A percentile compares a stretch with the other conserved stretches of the same genome.
Evolutionary conservation across 768 basidiomycete species (phyloP).

Genomic region (Suillus cothurnatus): DNA sequence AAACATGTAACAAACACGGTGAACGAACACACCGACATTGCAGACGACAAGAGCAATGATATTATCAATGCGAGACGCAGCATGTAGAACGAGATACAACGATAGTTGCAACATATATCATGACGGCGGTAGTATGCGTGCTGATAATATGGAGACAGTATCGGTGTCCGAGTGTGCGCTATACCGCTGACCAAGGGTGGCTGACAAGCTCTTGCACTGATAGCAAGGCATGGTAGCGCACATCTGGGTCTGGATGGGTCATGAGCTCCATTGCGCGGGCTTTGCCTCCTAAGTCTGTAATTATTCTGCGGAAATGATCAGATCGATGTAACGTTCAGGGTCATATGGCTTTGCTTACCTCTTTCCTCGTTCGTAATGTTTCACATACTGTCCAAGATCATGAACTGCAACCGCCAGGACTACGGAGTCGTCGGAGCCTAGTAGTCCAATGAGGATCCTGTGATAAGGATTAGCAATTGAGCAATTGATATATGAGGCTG

Average conservation of each 20-base stretch:
- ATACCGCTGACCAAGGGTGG: slow-evolving; percentile 76
- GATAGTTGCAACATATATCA: neutral
- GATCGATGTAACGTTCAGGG: neutral
- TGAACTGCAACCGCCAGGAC: slow-evolving; percentile 92
- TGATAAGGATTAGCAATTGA: neutral
- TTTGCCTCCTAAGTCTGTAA: slow-evolving; percentile 88
- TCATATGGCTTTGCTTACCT: slow-evolving; percentile 54
- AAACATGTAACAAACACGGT: neutral
- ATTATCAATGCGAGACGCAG: neutral
- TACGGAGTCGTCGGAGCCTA: slow-evolving; percentile 67
- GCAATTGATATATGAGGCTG: neutral
- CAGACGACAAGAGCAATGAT: neutral
- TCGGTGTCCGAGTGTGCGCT: slow-evolving; percentile 8
- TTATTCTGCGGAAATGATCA: slow-evolving; percentile 46
- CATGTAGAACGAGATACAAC: neutral
- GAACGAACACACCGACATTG: neutral
- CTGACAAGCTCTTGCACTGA: slow-evolving; percentile 92
- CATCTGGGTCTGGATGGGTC: slow-evolving; percentile 85
- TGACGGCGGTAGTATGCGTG: neutral
- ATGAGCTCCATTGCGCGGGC: slow-evolving; percentile 89
- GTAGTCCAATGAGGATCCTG: slow-evolving; percentile 74
- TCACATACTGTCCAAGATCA: slow-evolving; percentile 94
- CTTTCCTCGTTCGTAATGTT: slow-evolving; percentile 88
- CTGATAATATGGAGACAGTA: neutral
- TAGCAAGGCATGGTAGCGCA: slow-evolving; percentile 89